These are phyloP conservation scores for Hapsidospora chrysogenum DNA, from an alignment of 495 filamentous ascomycete species.

Conservation along the genomic window DNA sequence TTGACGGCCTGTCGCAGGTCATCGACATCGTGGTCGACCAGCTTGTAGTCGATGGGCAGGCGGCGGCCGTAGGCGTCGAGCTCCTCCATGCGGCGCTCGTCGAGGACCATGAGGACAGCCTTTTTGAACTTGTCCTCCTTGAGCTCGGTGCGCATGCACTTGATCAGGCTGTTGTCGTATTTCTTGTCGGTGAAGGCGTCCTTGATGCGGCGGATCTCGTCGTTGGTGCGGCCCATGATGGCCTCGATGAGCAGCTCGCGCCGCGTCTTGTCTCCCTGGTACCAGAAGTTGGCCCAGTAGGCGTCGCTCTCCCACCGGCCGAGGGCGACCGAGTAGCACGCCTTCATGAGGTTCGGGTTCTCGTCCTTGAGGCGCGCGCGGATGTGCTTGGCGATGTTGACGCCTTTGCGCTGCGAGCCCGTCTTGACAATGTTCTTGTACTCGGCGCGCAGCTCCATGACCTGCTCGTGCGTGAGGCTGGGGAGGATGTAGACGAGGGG, in stretches of 20 bases:
- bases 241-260: slow-evolving; percentile 84
- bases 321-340: slow-evolving; percentile 75
- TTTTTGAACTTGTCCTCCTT: slow-evolving; percentile 89
- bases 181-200: slow-evolving; percentile 85
- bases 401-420: slow-evolving; percentile 50
- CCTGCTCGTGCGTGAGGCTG: slow-evolving; percentile 64
- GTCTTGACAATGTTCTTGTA: slow-evolving; percentile 81
- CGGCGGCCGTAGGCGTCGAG: slow-evolving; percentile 28
- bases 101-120: slow-evolving; percentile 71
- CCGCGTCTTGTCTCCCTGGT: slow-evolving; percentile 71
- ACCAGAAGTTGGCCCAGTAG: slow-evolving; percentile 98
- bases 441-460: slow-evolving; percentile 65
- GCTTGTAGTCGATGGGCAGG: slow-evolving; percentile 23
- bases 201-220: slow-evolving; percentile 81
- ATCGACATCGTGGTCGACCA: slow-evolving; percentile 54
- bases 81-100: slow-evolving; percentile 72
- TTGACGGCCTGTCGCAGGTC: slow-evolving; percentile 53
- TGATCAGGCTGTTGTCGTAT: slow-evolving; percentile 63
- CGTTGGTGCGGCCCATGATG: slow-evolving; percentile 74
- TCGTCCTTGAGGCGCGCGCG: slow-evolving; percentile 59
- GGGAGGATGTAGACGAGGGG: slow-evolving; percentile 74
- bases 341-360: slow-evolving; percentile 58
- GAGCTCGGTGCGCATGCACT: slow-evolving; percentile 81
- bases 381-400: slow-evolving; percentile 95
- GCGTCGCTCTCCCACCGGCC: slow-evolving; percentile 88